These are phyloP conservation scores for Sphagnum contortum DNA, from an alignment of 225 moss, liverwort and hornwort species.

Conservation along the genomic window DNA sequence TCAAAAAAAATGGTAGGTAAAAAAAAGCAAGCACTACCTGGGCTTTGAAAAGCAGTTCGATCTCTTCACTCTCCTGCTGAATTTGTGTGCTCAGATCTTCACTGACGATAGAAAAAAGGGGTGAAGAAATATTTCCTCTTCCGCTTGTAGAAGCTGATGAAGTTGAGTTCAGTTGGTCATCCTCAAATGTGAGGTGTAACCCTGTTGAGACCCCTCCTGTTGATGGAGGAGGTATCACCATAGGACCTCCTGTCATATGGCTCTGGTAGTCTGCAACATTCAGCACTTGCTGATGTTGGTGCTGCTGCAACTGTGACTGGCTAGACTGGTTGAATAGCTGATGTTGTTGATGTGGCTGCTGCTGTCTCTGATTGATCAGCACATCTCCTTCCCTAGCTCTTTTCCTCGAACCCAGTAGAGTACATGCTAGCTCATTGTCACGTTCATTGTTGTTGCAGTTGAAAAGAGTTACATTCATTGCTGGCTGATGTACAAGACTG, in stretches of 20 bases:
- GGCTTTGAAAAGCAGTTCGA: slow-evolving; percentile 13
- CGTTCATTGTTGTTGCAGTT: not conserved
- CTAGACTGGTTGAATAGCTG: too few species aligned
- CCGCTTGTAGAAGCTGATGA: slow-evolving; percentile 17
- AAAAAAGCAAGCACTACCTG: slow-evolving; percentile 4
- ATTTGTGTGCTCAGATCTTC: slow-evolving; percentile 9
- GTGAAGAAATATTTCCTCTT: slow-evolving; percentile 6
- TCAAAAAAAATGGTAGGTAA: too few species aligned
- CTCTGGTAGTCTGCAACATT: slow-evolving; percentile 10
- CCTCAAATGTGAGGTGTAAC: slow-evolving; percentile 8
- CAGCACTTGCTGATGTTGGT: slow-evolving; percentile 9
- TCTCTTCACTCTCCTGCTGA: slow-evolving; percentile 12
- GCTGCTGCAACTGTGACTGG: not conserved
- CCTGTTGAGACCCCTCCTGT: slow-evolving; percentile 11
- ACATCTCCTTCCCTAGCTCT: slow-evolving; percentile 7
- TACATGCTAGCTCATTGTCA: slow-evolving; percentile 3
- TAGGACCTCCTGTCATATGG: slow-evolving; percentile 1
- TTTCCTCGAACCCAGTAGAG: slow-evolving; percentile 5
- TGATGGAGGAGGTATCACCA: slow-evolving; percentile 4
- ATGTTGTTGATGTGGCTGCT: slow-evolving; percentile 6
- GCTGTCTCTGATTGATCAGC: slow-evolving; percentile 2
- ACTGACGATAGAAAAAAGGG: slow-evolving; percentile 2
- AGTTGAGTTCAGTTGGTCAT: slow-evolving; percentile 11
- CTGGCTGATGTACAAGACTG: too few species aligned
- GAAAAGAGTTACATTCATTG: too few species aligned